phyloP scores from a whole-genome alignment of 2,329 filamentous ascomycete genomes.

The Tolypocladium endophyticum region DNA sequence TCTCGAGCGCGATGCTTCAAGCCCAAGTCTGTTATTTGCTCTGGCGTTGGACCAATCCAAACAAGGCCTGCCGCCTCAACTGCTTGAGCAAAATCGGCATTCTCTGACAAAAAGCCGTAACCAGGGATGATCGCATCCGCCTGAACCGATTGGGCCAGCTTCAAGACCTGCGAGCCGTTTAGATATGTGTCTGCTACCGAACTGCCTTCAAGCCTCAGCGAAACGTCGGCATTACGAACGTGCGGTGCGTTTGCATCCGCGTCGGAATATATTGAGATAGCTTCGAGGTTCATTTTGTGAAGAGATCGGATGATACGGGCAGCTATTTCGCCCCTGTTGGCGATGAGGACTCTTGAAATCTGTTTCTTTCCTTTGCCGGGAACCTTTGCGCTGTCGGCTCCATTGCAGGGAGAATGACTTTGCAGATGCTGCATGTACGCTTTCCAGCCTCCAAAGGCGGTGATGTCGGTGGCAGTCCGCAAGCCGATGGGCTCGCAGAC shows the following conservation, averaged over 20 bases:
- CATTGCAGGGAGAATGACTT: background rate
- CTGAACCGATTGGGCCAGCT: conserved; percentile 35
- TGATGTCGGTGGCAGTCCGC: conserved; percentile 19
- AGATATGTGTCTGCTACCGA: conserved; percentile 44
- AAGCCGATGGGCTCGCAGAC: conserved; percentile 25
- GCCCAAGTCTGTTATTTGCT: conserved; percentile 26
- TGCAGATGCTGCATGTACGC: conserved; percentile 9
- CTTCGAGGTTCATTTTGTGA: conserved; percentile 53
- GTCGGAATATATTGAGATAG: conserved; percentile 60
- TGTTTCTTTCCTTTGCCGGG: background rate
- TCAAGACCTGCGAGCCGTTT: conserved; percentile 50
- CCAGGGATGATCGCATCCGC: conserved; percentile 54
- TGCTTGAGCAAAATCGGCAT: conserved; percentile 46
- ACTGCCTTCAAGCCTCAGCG: conserved; percentile 49
- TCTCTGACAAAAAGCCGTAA: conserved; percentile 58
- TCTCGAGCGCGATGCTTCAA: conserved; percentile 26
- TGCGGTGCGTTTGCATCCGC: conserved; percentile 55
- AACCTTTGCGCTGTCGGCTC: background rate
- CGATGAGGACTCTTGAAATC: conserved; percentile 42
- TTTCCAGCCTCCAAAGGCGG: conserved; percentile 19
- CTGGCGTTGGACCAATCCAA: conserved; percentile 48
- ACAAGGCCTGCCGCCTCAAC: conserved; percentile 42
- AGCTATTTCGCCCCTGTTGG: conserved; percentile 67
- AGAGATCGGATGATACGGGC: conserved; percentile 60
- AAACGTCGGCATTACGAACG: conserved; percentile 55